phyloP scores from a whole-genome alignment of 2,329 filamentous ascomycete genomes.

The Cryphonectria parasitica region DNA sequence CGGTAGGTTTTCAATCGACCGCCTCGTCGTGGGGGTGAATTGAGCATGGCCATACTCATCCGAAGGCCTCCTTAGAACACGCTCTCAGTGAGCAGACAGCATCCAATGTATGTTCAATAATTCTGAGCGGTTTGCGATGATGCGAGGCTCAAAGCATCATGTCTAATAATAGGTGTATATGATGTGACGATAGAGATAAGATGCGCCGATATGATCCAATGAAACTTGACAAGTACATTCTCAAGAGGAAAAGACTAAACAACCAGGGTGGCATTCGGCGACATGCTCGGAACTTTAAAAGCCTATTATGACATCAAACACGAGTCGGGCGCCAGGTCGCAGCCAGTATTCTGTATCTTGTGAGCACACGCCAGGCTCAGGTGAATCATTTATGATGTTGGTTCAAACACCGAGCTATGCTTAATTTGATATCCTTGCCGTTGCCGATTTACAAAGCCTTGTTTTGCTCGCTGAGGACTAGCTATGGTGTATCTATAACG shows the following conservation, averaged over 20 bases:
- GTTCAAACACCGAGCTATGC: background rate
- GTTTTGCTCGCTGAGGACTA: background rate
- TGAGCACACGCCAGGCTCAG: background rate
- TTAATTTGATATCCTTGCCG: background rate
- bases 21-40: background rate
- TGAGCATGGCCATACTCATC: background rate
- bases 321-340: background rate
- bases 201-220: background rate
- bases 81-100: background rate
- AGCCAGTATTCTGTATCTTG: background rate
- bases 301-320: background rate
- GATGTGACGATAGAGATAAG: background rate
- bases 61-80: background rate
- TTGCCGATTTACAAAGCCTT: background rate
- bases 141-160: background rate
- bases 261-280: conserved; percentile 5
- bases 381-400: background rate
- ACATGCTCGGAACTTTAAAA: background rate
- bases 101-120: background rate
- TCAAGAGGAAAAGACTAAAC: background rate
- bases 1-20: background rate
- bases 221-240: background rate
- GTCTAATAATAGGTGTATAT: background rate
- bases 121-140: background rate
- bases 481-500: background rate